Percentiles rank a stretch among this genome's conserved stretches.
Conservation (phyloP, 352 stramenopile species). For the Globisporangium cederbergense region DNA sequence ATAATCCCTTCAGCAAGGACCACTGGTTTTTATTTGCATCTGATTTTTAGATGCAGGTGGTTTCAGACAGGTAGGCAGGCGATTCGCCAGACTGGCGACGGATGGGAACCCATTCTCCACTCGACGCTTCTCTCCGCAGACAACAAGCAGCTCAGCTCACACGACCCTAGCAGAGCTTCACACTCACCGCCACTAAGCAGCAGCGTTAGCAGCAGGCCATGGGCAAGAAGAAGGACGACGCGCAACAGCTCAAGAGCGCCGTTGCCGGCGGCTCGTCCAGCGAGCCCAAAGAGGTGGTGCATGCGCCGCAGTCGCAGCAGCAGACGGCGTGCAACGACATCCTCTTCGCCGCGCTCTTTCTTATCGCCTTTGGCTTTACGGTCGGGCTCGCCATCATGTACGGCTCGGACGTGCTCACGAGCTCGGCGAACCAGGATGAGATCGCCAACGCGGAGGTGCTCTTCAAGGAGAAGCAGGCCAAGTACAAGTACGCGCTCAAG, state of each 20-base stretch:
- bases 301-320: conserved; percentile 23
- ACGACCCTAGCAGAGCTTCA: not conserved
- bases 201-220: not conserved
- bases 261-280: not conserved
- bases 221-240: conserved; percentile 8
- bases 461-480: conserved; percentile 44
- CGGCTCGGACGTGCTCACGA: conserved; percentile 25
- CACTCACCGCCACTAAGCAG: not conserved
- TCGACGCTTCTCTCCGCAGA: not conserved
- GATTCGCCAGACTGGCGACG: too few relatives aligned
- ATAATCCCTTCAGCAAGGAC: too few relatives aligned
- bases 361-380: conserved; percentile 23
- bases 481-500: conserved; percentile 54
- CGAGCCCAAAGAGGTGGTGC: conserved; percentile 13
- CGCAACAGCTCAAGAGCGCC: conserved; percentile 12
- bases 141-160: not conserved
- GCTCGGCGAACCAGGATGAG: conserved; percentile 11
- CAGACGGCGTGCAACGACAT: conserved; percentile 25
- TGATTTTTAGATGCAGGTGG: too few relatives aligned
- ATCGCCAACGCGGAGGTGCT: conserved; percentile 13
- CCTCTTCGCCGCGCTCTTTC: conserved; percentile 25
- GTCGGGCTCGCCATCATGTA: conserved; percentile 25
- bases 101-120: not conserved
- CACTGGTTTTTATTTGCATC: too few relatives aligned
- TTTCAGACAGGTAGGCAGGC: too few relatives aligned